phyloP scores from a whole-genome alignment of 768 basidiomycete genomes.

The Sporobolomyces roseus region DNA sequence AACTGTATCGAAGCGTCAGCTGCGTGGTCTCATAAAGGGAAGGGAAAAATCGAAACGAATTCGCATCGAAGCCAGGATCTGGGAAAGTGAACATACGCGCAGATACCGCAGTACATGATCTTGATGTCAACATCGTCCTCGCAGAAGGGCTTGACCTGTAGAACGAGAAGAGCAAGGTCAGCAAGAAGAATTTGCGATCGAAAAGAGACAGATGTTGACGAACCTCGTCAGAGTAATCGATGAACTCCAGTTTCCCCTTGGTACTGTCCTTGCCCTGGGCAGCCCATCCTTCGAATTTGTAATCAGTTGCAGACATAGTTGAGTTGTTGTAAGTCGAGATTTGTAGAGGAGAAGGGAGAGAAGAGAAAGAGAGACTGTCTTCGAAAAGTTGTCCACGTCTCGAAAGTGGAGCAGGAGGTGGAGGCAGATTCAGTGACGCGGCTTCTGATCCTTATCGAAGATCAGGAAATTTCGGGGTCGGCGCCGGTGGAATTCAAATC shows the following conservation, averaged over 20 bases:
- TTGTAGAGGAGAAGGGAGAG: neutral
- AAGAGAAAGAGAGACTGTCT: slow-evolving; percentile 2
- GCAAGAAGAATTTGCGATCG: too few relatives aligned
- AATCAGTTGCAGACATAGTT: neutral
- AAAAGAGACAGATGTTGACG: too few relatives aligned
- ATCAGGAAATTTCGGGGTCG: too few relatives aligned
- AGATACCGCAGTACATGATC: slow-evolving; percentile 11
- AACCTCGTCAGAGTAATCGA: slow-evolving; percentile 51
- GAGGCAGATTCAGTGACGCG: too few relatives aligned
- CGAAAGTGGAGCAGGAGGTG: neutral
- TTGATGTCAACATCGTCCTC: slow-evolving; percentile 58
- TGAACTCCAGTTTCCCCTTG: slow-evolving; percentile 22
- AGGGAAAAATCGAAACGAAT: too few relatives aligned
- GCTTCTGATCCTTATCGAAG: too few relatives aligned
- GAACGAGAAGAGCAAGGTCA: neutral
- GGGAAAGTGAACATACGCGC: too few relatives aligned
- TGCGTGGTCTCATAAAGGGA: too few relatives aligned
- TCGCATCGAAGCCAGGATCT: too few relatives aligned
- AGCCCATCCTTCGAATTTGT: slow-evolving; percentile 36
- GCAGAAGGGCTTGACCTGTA: slow-evolving; percentile 55
- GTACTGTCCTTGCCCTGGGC: slow-evolving; percentile 20
- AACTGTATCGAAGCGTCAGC: too few relatives aligned
- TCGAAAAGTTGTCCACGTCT: too few relatives aligned
- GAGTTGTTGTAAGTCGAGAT: neutral
- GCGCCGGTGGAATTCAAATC: too few relatives aligned